Evolutionary conservation across 139 green algal genomes (phyloP), one percentile per base, ranked within the genome.

Genomic region (Monoraphidium neglectum): DNA sequence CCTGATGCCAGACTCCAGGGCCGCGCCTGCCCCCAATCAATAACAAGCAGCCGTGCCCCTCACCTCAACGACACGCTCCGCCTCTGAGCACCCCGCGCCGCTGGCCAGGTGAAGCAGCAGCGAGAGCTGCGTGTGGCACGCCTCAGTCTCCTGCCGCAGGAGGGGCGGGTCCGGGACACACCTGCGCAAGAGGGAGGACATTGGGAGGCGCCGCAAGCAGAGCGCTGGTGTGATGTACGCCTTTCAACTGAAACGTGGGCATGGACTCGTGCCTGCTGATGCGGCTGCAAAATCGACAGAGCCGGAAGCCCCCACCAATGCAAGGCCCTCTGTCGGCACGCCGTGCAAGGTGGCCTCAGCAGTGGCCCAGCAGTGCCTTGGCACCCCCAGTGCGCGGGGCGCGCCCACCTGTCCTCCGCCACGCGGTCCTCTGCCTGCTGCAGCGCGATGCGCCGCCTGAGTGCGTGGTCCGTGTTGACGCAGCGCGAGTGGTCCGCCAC

Each of bases 61-160:
- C 28, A 72, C 72, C 72, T 47, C 15, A 26, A 64, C 47, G 0
- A 38, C 37, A 6, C 59, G 64, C 46, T 77, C 66, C 6, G 35
- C 66, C 21, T 81, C 35, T 36, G 57, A 47, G 12, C 54, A 33
- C 35, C 38, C 32, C 35, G 43, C 61, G 53, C 65, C 72, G 66
- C 65, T 75, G 65, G 67, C 82, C 51, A 94, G 56, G 61, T 91
- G 85, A 47, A 91, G 81, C 70, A 96, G 80, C 66, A 97, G 82
- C 35, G 86, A 92, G 28, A 99, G 82, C 76, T 96, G 95, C 10
- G 93, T 90, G 64, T 97, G 89, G 12, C 83, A 78, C 40, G 92
- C 88, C 83, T 98, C 95, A 10, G 82, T 88, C 86, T 99, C 96
- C 47, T 99, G 85, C 13, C 90, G 77, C 80, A 98, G 87, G 79